phyloP scores from a whole-genome alignment of 495 filamentous ascomycete species.

The Haplographium delicatum region DNA sequence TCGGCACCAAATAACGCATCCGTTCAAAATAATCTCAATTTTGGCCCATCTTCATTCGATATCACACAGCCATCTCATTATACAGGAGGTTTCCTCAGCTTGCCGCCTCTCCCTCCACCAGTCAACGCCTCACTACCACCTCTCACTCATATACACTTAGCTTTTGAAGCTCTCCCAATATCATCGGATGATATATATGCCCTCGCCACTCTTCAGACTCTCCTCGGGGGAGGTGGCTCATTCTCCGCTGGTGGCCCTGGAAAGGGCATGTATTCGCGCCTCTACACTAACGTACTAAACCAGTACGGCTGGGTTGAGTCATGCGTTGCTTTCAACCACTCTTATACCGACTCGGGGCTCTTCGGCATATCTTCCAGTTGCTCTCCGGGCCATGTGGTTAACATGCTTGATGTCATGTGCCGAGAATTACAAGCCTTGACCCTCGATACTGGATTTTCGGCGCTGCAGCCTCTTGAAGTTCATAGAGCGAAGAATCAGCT shows the following conservation, averaged over 20 bases:
- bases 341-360: conserved; percentile 89
- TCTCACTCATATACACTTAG: conserved; percentile 87
- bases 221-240: conserved; percentile 92
- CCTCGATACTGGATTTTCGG: conserved; percentile 59
- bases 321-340: conserved; percentile 93
- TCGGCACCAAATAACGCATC: conserved; percentile 58
- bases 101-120: conserved; percentile 73
- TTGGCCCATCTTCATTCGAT: conserved; percentile 47
- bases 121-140: conserved; percentile 72
- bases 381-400: conserved; percentile 61
- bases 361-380: conserved; percentile 92
- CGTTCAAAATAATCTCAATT: conserved; percentile 37
- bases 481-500: conserved; percentile 98
- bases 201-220: conserved; percentile 90
- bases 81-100: conserved; percentile 85
- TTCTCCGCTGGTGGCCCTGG: conserved; percentile 97
- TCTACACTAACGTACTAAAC: conserved; percentile 97
- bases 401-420: conserved; percentile 92
- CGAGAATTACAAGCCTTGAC: conserved; percentile 77
- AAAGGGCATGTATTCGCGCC: conserved; percentile 97
- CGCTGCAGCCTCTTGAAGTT: conserved; percentile 74
- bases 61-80: conserved; percentile 70
- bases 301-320: conserved; percentile 95
- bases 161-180: conserved; percentile 93
- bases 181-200: conserved; percentile 90